Evolutionary conservation across 2,329 filamentous ascomycete species (phyloP), one percentile per base, ranked within the genome.

Genomic region (Huntiella omanensis): DNA sequence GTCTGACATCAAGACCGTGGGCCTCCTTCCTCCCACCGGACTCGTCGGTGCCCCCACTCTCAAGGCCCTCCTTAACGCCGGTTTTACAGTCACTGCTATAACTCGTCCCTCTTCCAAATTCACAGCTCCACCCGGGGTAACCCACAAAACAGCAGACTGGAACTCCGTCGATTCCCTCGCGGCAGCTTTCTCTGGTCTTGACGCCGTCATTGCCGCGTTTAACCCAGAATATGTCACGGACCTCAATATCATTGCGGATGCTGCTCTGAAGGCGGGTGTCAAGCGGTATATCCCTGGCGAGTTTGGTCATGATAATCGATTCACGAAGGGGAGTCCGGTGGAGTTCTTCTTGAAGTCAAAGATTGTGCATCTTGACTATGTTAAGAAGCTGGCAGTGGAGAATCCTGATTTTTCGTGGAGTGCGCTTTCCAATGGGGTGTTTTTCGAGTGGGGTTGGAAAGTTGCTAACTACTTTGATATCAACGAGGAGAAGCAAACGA

Each of bases 221-320:
- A 54, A 51, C 8, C 54, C 55, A 13, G 62, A 63, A 1, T 60
- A 65, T 1, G 58, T 74, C 36, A 60, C 60, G 17, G 49, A 47
- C 5, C 60, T 62, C 45, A 35, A 44, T 6, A 55, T 65, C 10
- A 60, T 79, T 40, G 64, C 79, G 39, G 68, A 78, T 33, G 77
- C 75, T 1, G 68, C 74, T 32, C 60, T 73, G 22, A 65, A 66
- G 3, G 73, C 73, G 3, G 73, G 75, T 4, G 73, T 80, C 0
- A 65, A 74, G 55, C 67, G 73, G 11, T 75, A 78, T 60, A 58
- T 80, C 33, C 74, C 75, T 2, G 70, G 70, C 2, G 75, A 80
- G 50, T 80, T 68, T 42, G 64, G 64, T 33, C 54, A 55, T 36
- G 56, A 66, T 59, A 44, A 40, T 13, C 10, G n/a, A 4, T 15